phyloP scores from a whole-genome alignment of 257 asterid genomes.

The Ocimum tenuiflorum region DNA sequence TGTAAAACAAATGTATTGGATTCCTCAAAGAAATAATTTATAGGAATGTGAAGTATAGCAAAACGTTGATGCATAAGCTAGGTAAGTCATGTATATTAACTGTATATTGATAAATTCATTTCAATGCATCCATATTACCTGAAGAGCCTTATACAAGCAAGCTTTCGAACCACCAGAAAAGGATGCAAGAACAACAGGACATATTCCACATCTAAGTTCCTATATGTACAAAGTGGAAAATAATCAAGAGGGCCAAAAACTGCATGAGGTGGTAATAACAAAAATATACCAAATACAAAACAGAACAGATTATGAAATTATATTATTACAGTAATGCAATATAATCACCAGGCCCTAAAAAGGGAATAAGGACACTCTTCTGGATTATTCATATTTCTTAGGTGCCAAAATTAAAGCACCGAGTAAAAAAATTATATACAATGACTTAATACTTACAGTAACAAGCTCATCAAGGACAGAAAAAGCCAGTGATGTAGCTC shows the following conservation, averaged over 20 bases:
- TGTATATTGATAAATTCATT: neutral
- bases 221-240: conserved; percentile 20
- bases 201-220: conserved; percentile 62
- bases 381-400: neutral
- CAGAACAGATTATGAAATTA: neutral
- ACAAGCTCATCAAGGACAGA: conserved; percentile 57
- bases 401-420: too few relatives aligned
- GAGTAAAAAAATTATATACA: conserved; percentile 4
- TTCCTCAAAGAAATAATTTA: conserved; percentile 1
- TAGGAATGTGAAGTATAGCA: neutral
- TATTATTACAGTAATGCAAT: neutral
- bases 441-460: conserved; percentile 39
- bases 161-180: conserved; percentile 90
- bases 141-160: conserved; percentile 83
- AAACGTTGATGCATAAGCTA: neutral
- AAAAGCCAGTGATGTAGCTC: conserved; percentile 77
- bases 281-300: neutral
- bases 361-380: neutral
- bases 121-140: conserved; percentile 39
- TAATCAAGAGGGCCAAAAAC: conserved; percentile 6
- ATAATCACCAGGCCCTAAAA: neutral
- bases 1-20: neutral
- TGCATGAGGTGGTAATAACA: neutral
- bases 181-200: conserved; percentile 72
- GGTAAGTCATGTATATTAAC: neutral